Conservation (phyloP, 2,329 filamentous ascomycete genomes). For the Colletotrichum agaves region DNA sequence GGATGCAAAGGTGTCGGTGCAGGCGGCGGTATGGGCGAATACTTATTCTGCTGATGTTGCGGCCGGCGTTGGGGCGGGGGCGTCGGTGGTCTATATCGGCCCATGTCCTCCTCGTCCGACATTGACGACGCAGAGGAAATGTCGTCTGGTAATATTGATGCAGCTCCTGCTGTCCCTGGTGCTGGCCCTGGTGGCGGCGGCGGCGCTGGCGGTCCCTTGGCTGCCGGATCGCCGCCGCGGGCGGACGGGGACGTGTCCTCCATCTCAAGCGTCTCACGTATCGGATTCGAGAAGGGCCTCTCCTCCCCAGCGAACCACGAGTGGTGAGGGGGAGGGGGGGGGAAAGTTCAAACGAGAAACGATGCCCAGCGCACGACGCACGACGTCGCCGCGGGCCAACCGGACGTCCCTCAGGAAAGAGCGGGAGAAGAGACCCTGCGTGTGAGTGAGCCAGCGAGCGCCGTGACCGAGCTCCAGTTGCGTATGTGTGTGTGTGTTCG, state of each 20-base stretch:
- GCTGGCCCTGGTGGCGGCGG: conserved; percentile 5
- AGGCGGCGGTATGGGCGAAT: conserved; percentile 3
- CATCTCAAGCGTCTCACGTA: conserved; percentile 13
- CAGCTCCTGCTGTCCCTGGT: background rate
- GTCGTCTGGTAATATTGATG: conserved; percentile 6
- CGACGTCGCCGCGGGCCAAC: too few species aligned
- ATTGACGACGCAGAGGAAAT: conserved; percentile 22
- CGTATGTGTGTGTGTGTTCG: too few species aligned
- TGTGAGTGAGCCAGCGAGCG: too few species aligned
- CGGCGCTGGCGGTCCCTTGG: background rate
- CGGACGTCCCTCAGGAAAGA: too few species aligned
- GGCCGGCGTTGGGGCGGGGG: conserved; percentile 24
- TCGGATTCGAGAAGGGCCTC: background rate
- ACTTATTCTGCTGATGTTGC: background rate
- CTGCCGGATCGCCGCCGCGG: conserved; percentile 23
- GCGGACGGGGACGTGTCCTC: conserved; percentile 19
- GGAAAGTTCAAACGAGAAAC: too few species aligned
- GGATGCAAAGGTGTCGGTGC: conserved; percentile 12
- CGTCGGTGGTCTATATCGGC: conserved; percentile 30
- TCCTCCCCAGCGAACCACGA: background rate
- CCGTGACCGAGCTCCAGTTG: too few species aligned
- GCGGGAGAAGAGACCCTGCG: too few species aligned
- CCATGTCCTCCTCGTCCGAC: conserved; percentile 29
- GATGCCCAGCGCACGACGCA: too few species aligned
- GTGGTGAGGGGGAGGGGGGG: background rate